Base-by-base conservation (phyloP, 148 eudicot species). In the Polygonum aviculare region DNA sequence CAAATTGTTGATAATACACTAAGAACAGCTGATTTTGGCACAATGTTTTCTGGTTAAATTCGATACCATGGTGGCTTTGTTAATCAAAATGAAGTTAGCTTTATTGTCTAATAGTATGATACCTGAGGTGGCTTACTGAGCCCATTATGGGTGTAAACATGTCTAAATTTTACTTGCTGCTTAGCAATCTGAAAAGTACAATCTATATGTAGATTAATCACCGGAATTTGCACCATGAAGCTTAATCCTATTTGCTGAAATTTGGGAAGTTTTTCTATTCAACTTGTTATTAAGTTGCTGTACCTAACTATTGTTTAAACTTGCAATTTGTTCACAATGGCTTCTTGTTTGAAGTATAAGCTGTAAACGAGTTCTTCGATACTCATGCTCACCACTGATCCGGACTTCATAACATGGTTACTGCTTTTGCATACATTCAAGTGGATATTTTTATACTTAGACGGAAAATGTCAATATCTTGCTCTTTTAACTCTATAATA, bases 321-420 rank as follows among this genome's bases (percentile, higher is more conserved):
- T 67, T 67, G 44, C 19, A 35, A 67, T 36, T 60, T 67, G 72
- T 67, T 60, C 69, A 12, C 15, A 60, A 60, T 60, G 31, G 69
- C 36, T 60, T 12, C 69, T 60, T 26, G 36, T 60, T 60, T 22
- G 10, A 19, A 9, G 12, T 57, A 63, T 14, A 33, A 5, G 35
- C 69, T 63, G 12, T 12, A 33, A 63, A 21, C 39, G 33, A 18
- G 1, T 26, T 0, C 7, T 14, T 31, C 35, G 12, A 9, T 31
- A 63, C 39, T 63, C 39, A 33, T 63, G 39, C 39, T 38, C 69
- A 63, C 69, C 12, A 31, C 18, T 63, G 26, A 21, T 7, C 3
- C 63, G 22, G 63, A 21, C 31, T 57, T 57, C 10, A 57, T 21
- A 18, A 57, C 33, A 8, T 21, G 63, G 10, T 57, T 19, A 22